Base-by-base conservation (phyloP, 2,329 filamentous ascomycete genomes). In the Colletotrichum euphorbiae region DNA sequence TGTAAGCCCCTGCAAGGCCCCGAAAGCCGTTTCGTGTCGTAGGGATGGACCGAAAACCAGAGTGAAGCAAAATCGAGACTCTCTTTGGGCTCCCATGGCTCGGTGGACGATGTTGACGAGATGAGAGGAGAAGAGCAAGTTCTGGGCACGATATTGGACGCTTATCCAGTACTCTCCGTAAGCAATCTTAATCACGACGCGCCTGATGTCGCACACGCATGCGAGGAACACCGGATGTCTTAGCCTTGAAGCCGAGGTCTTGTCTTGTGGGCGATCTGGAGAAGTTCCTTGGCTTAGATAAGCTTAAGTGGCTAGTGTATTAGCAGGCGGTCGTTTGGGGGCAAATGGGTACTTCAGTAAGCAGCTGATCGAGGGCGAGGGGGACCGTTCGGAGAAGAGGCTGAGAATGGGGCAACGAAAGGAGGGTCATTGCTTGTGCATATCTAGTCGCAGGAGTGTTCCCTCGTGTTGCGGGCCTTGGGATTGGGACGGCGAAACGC, bases 291-390 rank as follows among this genome's bases (percentile, higher is more conserved):
- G 13, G 45, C 36, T 38, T 15, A 33, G 46, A 59, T 68, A 69
- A 66, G 55, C 61, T 66, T 69, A 69, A 66, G 62, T 45, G 60
- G 42, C 62, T 66, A 69, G 66, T 60, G 33, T 59, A 55, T 48
- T 65, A 50, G 19, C 46, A 43, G 33, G 40, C 33, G 28, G 17
- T 46, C 38, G 45, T 64, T 56, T 52, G 21, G 48, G 42, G 48
- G 33, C 28, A 19, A 13, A 28, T 21, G 21, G 21, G 21, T 21
- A 21, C 21, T 21, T 21, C 21, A 21, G 2, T 48, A 31, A 45
- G 57, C 48, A 38, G 31, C 13, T 40, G n/a, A 17, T 12, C 36
- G 46, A 55, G 60, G 60, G 24, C 4, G 4, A 28, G 28, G 28
- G 28, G 31, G 15, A n/a, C 9, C n/a, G 52, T 36, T 28, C 11